These are phyloP conservation scores for Diphasiastrum complanatum DNA, from an alignment of 83 land plant species.

Conservation along the genomic window DNA sequence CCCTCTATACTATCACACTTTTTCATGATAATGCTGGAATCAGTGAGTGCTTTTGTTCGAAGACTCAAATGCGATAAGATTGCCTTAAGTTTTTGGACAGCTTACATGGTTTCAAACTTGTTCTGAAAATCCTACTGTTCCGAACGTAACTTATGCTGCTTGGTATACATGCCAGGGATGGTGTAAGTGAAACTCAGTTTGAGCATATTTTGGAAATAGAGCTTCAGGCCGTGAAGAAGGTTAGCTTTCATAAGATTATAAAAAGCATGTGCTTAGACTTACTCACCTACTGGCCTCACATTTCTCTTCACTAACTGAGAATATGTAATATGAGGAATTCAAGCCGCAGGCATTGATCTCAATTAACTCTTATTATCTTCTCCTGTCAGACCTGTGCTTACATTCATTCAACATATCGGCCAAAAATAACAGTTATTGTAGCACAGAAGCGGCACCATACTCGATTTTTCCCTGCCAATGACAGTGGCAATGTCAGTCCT, in stretches of 20 bases:
- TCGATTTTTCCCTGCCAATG: constrained; percentile 55
- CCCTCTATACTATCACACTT: too few species aligned
- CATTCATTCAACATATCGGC: constrained; percentile 44
- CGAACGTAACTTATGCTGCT: background rate
- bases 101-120: too few species aligned
- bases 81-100: too few species aligned
- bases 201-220: constrained; percentile 27
- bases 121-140: too few species aligned
- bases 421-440: constrained; percentile 68
- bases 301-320: background rate
- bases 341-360: background rate
- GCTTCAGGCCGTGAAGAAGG: constrained; percentile 26
- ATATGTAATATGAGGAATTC: too few species aligned
- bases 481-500: constrained; percentile 48
- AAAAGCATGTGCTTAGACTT: background rate
- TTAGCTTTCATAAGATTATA: background rate
- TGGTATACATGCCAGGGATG: constrained; percentile 30
- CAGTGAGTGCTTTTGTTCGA: too few species aligned
- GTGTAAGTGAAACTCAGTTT: constrained; percentile 38
- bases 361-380: background rate
- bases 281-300: background rate
- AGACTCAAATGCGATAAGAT: too few species aligned
- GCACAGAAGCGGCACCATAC: constrained; percentile 92
- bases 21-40: too few species aligned
- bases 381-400: constrained; percentile 57